A percentile compares a stretch with the other conserved stretches of the same genome.
These are phyloP conservation scores for Zea luxurians DNA, from an alignment of 176 grass and related monocot species.

Conservation along the genomic window DNA sequence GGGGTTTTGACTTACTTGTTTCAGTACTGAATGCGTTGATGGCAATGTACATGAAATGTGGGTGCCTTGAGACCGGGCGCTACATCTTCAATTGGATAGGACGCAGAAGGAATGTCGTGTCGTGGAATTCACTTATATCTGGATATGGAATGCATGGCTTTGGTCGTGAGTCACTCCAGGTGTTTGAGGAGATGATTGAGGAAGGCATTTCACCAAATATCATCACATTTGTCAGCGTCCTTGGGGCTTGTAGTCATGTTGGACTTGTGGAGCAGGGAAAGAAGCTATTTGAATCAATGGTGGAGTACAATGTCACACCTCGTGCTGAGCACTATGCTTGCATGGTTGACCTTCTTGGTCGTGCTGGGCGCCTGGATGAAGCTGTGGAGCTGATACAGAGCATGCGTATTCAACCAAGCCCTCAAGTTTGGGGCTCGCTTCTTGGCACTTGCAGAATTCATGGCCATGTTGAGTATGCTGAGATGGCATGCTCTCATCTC, in stretches of 20 bases:
- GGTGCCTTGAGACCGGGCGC: constrained; percentile 43
- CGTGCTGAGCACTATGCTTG: constrained; percentile 66
- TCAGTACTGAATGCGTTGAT: constrained; percentile 66
- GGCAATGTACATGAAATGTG: constrained; percentile 77
- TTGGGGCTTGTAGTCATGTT: constrained; percentile 82
- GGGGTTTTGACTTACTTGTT: constrained; percentile 52
- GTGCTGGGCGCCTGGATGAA: constrained; percentile 61
- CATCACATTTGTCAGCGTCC: constrained; percentile 74
- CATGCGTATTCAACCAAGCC: constrained; percentile 58
- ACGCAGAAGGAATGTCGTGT: constrained; percentile 57
- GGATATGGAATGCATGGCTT: constrained; percentile 69
- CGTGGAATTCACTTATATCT: constrained; percentile 75
- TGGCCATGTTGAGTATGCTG: constrained; percentile 66
- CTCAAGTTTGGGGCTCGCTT: constrained; percentile 80
- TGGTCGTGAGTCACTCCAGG: constrained; percentile 46
- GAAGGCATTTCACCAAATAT: constrained; percentile 51
- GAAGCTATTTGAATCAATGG: constrained; percentile 67
- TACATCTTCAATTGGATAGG: constrained; percentile 53
- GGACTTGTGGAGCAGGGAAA: constrained; percentile 79
- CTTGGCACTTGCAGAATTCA: constrained; percentile 84
- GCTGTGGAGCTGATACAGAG: constrained; percentile 56
- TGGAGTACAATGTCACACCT: constrained; percentile 47
- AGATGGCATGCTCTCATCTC: constrained; percentile 75
- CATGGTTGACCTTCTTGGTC: constrained; percentile 80
- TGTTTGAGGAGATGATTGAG: constrained; percentile 59